These are phyloP conservation scores for Themeda triandra DNA, from an alignment of 176 grass and related monocot species.

Conservation along the genomic window DNA sequence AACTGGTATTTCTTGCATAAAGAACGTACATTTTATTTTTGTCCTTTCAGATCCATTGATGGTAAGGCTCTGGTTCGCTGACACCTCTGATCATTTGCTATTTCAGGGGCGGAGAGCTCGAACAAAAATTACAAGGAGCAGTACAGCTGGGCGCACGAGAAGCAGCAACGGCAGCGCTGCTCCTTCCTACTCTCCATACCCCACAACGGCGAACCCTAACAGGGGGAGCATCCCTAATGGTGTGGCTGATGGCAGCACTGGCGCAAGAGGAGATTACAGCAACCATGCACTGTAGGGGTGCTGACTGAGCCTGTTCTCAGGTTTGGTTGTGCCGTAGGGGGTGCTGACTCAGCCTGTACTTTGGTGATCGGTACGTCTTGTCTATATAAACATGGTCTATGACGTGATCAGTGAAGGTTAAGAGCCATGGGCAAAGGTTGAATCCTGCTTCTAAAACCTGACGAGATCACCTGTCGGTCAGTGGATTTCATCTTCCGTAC, in stretches of 20 bases:
- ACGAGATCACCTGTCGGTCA: background rate
- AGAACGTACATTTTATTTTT: background rate
- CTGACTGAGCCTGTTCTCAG: slow-evolving; percentile 5
- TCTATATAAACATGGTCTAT: background rate
- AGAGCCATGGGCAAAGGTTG: background rate
- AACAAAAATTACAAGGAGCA: slow-evolving; percentile 69
- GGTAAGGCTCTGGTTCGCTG: background rate
- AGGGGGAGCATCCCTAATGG: slow-evolving; percentile 43
- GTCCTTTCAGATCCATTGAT: background rate
- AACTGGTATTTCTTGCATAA: slow-evolving; percentile 1
- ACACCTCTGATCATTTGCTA: background rate
- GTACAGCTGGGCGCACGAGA: slow-evolving; percentile 59
- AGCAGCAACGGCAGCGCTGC: slow-evolving; percentile 47
- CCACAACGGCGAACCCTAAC: slow-evolving; percentile 7
- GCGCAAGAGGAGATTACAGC: slow-evolving; percentile 37
- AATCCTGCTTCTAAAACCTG: background rate
- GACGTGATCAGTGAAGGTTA: background rate
- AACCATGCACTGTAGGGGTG: slow-evolving; percentile 44
- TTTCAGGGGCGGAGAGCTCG: slow-evolving; percentile 85
- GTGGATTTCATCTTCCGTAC: background rate
- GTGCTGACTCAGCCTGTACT: background rate
- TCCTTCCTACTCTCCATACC: slow-evolving; percentile 57
- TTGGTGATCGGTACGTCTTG: background rate
- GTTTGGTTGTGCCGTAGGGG: background rate
- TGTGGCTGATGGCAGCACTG: background rate